Evolutionary conservation across 768 basidiomycete species (phyloP).

Genomic region (Trichaptum fuscoviolaceum): DNA sequence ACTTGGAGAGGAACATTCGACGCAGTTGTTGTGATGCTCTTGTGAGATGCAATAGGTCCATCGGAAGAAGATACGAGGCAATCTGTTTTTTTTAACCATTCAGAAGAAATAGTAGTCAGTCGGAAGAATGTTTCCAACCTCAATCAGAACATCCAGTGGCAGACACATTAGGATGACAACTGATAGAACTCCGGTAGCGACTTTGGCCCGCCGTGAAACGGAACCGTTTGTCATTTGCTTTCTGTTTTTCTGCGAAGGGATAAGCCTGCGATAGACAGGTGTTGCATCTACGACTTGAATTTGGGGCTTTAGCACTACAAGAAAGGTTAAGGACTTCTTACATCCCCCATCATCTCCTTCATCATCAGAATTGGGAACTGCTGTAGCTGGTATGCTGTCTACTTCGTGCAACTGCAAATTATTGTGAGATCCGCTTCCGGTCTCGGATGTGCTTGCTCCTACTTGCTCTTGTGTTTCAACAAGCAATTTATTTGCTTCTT

Average conservation of each 20-base stretch:
- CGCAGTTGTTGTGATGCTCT: background rate
- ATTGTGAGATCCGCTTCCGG: no score
- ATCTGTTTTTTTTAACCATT: background rate
- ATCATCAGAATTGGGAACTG: background rate
- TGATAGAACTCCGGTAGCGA: background rate
- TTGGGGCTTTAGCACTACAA: background rate
- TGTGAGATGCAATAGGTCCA: background rate
- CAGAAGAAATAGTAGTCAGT: background rate
- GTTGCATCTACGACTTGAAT: background rate
- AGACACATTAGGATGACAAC: background rate
- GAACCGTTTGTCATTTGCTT: background rate
- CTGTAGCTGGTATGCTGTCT: no score
- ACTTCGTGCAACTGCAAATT: no score
- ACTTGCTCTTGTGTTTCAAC: no score
- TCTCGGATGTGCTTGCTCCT: no score
- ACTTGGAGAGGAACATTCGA: background rate
- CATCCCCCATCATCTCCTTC: background rate
- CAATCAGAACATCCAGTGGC: background rate
- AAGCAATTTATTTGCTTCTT: no score
- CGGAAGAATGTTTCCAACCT: background rate
- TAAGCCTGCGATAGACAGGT: background rate
- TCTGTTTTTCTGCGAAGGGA: background rate
- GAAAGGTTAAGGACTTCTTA: background rate
- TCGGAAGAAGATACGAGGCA: background rate
- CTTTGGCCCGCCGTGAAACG: background rate